These are phyloP conservation scores for Selenicereus undatus DNA, from an alignment of 148 eudicot genomes.

Conservation along the genomic window DNA sequence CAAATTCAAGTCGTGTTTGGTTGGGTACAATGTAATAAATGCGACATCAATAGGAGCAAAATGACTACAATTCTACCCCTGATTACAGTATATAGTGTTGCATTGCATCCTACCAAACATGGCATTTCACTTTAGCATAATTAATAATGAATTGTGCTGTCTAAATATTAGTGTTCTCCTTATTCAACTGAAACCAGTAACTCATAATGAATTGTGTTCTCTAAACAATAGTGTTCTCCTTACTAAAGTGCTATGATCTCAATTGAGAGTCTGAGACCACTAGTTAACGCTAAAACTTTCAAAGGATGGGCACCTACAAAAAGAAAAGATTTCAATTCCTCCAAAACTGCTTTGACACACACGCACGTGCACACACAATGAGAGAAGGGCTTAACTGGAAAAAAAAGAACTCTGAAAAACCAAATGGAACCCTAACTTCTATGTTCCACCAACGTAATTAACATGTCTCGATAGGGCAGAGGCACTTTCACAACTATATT, in stretches of 20 bases:
- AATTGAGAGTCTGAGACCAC: too few relatives aligned
- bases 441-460: not conserved
- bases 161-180: too few relatives aligned
- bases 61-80: too few relatives aligned
- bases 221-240: too few relatives aligned
- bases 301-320: not conserved
- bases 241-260: too few relatives aligned
- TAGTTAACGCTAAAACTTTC: not conserved
- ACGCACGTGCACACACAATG: not conserved
- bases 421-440: not conserved
- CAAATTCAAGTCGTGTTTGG: not conserved
- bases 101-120: too few relatives aligned
- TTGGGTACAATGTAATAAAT: too few relatives aligned
- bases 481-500: not conserved
- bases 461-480: not conserved
- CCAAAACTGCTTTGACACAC: not conserved
- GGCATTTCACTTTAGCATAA: not conserved
- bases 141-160: too few relatives aligned
- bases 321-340: not conserved
- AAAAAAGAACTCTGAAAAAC: not conserved
- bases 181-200: not conserved
- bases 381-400: not conserved
- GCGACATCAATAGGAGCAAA: too few relatives aligned
- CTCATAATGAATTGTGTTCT: too few relatives aligned
- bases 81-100: too few relatives aligned